Evolutionary conservation across 164 flowering plant genomes (phyloP).

Genomic region (Stephania cephalantha): DNA sequence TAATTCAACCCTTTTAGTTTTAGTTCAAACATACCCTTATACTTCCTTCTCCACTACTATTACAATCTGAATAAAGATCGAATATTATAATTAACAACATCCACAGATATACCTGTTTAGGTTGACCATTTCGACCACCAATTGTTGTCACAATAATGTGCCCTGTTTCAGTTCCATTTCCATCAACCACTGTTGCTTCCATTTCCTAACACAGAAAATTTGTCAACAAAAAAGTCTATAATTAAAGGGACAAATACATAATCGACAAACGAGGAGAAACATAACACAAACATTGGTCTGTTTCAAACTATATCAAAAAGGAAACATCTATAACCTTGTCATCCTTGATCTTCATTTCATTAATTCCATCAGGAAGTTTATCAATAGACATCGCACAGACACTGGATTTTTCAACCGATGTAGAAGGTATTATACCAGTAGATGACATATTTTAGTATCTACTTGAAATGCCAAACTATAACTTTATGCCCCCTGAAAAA

Average conservation of each 20-base stretch:
- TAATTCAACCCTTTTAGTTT: neutral
- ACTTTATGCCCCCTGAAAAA: neutral
- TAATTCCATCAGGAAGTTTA: constrained; percentile 58
- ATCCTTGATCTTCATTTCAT: constrained; percentile 65
- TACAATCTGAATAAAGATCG: neutral
- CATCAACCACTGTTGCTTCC: constrained; percentile 68
- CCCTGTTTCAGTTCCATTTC: constrained; percentile 69
- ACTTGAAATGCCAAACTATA: neutral
- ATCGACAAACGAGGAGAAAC: neutral
- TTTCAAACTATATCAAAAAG: neutral
- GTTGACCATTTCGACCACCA: constrained; percentile 73
- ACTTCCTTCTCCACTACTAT: neutral
- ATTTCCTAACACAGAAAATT: constrained; percentile 38
- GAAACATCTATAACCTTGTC: constrained; percentile 39
- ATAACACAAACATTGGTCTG: neutral
- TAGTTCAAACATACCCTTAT: neutral
- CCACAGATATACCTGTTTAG: constrained; percentile 49
- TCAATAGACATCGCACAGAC: constrained; percentile 39
- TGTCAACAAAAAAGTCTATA: neutral
- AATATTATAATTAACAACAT: neutral
- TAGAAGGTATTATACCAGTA: constrained; percentile 28
- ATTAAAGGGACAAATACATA: neutral
- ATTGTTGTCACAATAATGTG: constrained; percentile 74
- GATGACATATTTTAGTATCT: constrained; percentile 32
- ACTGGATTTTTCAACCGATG: constrained; percentile 26